phyloP scores from a whole-genome alignment of 2,329 filamentous ascomycete genomes.

The Lachnellula occidentalis region DNA sequence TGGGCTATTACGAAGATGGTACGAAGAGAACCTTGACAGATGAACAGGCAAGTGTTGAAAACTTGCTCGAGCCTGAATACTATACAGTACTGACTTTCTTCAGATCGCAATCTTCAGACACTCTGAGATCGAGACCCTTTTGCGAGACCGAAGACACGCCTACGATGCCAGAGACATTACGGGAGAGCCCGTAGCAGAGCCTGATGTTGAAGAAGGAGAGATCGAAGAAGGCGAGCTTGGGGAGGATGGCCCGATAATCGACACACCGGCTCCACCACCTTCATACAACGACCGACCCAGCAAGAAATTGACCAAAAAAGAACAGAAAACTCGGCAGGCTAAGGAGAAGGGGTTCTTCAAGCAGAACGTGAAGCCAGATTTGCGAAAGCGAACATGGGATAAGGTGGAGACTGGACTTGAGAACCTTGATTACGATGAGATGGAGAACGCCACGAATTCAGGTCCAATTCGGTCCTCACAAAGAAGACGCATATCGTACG shows the following conservation, averaged over 20 bases:
- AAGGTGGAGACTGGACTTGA: conserved; percentile 57
- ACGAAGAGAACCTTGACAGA: conserved; percentile 86
- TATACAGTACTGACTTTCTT: background rate
- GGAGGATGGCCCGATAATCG: background rate
- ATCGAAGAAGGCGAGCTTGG: conserved; percentile 10
- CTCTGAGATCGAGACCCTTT: conserved; percentile 72
- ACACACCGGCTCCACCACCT: conserved; percentile 8
- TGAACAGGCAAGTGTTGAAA: conserved; percentile 42
- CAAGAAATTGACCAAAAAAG: conserved; percentile 18
- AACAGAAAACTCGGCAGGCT: conserved; percentile 16
- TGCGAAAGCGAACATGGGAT: conserved; percentile 64
- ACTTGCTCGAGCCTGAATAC: background rate
- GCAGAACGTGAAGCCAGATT: conserved; percentile 48
- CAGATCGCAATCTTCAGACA: conserved; percentile 88
- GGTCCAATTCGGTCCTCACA: conserved; percentile 31
- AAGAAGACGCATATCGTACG: conserved; percentile 42
- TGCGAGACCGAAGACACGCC: conserved; percentile 43
- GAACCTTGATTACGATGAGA: conserved; percentile 54
- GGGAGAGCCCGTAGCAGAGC: conserved; percentile 1
- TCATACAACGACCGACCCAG: conserved; percentile 13
- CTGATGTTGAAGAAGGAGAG: conserved; percentile 1
- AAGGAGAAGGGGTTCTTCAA: conserved; percentile 31
- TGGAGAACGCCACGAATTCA: conserved; percentile 23
- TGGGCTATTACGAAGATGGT: conserved; percentile 84
- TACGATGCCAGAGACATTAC: conserved; percentile 15